phyloP scores from a whole-genome alignment of 805 yeast species.

The Hanseniaspora vineae region DNA sequence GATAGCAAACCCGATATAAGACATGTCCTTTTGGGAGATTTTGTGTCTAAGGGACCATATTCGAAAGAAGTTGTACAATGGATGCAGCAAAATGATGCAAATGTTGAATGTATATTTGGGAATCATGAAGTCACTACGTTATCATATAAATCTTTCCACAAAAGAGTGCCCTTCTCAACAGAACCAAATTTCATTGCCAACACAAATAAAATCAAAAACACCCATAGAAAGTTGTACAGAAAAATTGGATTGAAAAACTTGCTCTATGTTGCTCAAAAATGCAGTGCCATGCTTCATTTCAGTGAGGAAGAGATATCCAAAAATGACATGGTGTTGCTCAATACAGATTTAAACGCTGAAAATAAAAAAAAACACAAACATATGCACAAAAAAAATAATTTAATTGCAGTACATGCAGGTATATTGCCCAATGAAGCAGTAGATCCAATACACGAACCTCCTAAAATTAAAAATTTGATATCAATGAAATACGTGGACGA shows the following conservation, averaged over 20 bases:
- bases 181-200: slow-evolving; percentile 4
- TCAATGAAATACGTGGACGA: slow-evolving; percentile 59
- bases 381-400: slow-evolving; percentile 19
- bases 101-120: slow-evolving; percentile 66
- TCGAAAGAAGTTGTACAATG: slow-evolving; percentile 56
- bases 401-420: slow-evolving; percentile 72
- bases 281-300: not conserved
- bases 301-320: not conserved
- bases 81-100: slow-evolving; percentile 36
- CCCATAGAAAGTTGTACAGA: slow-evolving; percentile 8
- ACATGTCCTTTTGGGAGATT: slow-evolving; percentile 70
- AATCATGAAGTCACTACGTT: slow-evolving; percentile 75
- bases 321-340: too few species aligned
- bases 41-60: slow-evolving; percentile 72
- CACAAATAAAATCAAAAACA: not conserved
- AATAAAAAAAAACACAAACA: too few species aligned
- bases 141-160: slow-evolving; percentile 20
- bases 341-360: too few species aligned
- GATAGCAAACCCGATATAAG: slow-evolving; percentile 32
- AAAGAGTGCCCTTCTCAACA: slow-evolving; percentile 9
- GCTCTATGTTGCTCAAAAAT: slow-evolving; percentile 7
- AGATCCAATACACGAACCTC: slow-evolving; percentile 29
- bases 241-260: slow-evolving; percentile 6
- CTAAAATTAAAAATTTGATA: slow-evolving; percentile 48
- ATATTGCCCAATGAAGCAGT: slow-evolving; percentile 44